phyloP scores from a whole-genome alignment of 306 rosid genomes.

The Astragalus glycyphyllos region DNA sequence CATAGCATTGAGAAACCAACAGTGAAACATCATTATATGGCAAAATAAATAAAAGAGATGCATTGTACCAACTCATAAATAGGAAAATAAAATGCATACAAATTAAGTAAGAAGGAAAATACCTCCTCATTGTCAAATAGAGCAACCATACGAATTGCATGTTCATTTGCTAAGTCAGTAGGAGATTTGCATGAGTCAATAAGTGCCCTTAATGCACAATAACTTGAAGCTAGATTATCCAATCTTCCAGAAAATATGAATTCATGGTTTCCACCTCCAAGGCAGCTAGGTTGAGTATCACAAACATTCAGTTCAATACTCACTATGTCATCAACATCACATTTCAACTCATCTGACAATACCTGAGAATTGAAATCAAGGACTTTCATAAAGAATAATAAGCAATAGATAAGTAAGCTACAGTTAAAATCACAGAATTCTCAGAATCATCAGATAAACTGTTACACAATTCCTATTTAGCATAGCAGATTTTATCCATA shows the following conservation, averaged over 20 bases:
- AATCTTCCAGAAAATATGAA: constrained; percentile 97
- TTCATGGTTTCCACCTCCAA: constrained; percentile 94
- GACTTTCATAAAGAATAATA: constrained; percentile 28
- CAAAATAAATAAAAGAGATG: background rate
- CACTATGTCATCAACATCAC: constrained; percentile 73
- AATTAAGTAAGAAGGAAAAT: constrained; percentile 42
- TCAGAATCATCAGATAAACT: constrained; percentile 4
- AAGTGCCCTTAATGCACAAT: constrained; percentile 90
- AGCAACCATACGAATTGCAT: constrained; percentile 92
- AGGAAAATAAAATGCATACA: constrained; percentile 3
- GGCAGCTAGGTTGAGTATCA: constrained; percentile 97
- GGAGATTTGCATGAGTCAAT: constrained; percentile 75
- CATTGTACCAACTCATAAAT: background rate
- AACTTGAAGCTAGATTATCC: constrained; percentile 97
- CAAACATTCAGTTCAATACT: constrained; percentile 87
- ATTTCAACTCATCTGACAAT: constrained; percentile 79
- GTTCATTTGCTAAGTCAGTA: constrained; percentile 65
- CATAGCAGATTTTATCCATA: constrained; percentile 10
- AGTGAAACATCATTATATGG: constrained; percentile 9
- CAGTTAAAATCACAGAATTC: constrained; percentile 18
- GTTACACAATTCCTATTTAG: constrained; percentile 22
- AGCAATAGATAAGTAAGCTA: constrained; percentile 32
- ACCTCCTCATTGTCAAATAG: constrained; percentile 99
- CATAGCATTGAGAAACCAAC: constrained; percentile 34
- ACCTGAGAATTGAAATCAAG: constrained; percentile 56